These are phyloP conservation scores for Leucocoprinus leucothites DNA, from an alignment of 768 basidiomycete genomes.

Conservation along the genomic window DNA sequence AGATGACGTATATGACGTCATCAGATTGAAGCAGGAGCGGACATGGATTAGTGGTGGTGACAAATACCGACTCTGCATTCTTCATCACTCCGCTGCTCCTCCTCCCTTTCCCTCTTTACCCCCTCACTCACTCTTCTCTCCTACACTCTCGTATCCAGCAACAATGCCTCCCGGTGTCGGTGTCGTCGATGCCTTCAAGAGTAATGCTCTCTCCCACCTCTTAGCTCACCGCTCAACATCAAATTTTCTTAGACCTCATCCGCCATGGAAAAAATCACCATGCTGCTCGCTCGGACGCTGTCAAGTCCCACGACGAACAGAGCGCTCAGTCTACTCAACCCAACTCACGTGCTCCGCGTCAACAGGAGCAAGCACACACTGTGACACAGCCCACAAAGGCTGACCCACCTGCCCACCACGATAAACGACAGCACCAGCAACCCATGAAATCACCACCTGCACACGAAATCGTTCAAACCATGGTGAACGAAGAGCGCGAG, in stretches of 20 bases:
- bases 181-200: constrained; percentile 88
- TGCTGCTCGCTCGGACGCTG: constrained; percentile 17
- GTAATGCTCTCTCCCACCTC: constrained; percentile 36
- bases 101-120: background rate
- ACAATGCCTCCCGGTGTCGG: constrained; percentile 56
- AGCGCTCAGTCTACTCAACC: constrained; percentile 17
- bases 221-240: constrained; percentile 17
- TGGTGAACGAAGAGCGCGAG: constrained; percentile 74
- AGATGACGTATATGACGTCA: constrained; percentile 11
- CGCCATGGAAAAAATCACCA: constrained; percentile 75
- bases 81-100: background rate
- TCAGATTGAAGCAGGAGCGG: background rate
- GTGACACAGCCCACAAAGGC: constrained; percentile 20
- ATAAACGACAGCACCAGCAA: constrained; percentile 22
- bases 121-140: background rate
- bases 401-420: constrained; percentile 20
- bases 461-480: constrained; percentile 54
- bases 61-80: background rate
- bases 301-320: constrained; percentile 15
- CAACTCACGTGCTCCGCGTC: constrained; percentile 24
- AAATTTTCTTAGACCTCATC: constrained; percentile 59
- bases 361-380: constrained; percentile 29
- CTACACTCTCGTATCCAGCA: background rate
- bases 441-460: constrained; percentile 25
- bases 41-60: constrained; percentile 3